Conservation (phyloP, 306 rosid species). For the Adenanthera pavonina region DNA sequence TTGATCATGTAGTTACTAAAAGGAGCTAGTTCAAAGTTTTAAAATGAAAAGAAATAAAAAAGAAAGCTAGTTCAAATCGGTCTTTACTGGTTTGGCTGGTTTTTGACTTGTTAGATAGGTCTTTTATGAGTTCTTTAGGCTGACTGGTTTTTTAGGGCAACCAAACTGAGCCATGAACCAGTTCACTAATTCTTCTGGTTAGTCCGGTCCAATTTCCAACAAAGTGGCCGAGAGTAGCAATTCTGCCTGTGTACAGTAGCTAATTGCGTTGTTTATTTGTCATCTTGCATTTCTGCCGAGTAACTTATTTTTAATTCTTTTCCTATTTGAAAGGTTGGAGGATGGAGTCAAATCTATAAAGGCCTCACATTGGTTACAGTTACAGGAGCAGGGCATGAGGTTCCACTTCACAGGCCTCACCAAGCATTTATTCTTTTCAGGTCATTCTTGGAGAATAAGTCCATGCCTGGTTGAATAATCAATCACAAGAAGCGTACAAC, state of each 20-base stretch:
- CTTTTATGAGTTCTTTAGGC: background rate
- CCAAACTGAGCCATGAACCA: too few species aligned
- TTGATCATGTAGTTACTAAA: background rate
- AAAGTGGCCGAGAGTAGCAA: background rate
- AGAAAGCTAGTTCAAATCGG: background rate
- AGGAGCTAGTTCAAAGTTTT: background rate
- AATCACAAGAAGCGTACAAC: background rate
- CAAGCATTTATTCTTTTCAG: conserved; percentile 85
- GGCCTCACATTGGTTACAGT: conserved; percentile 87
- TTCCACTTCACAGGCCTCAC: conserved; percentile 91
- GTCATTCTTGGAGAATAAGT: conserved; percentile 85
- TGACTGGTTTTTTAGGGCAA: background rate
- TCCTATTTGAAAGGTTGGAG: conserved; percentile 73
- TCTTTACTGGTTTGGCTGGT: background rate
- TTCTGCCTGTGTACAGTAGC: background rate
- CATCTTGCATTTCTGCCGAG: background rate
- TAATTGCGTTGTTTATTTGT: background rate
- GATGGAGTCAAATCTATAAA: conserved; percentile 88
- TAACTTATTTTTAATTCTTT: background rate
- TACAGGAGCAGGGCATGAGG: conserved; percentile 96
- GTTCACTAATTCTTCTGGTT: too few species aligned
- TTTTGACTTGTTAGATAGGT: background rate
- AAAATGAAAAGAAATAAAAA: background rate
- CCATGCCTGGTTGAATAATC: conserved; percentile 45
- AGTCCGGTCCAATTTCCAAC: too few species aligned